phyloP scores from a whole-genome alignment of 2,329 filamentous ascomycete genomes.

The Coniochaeta ligniaria region DNA sequence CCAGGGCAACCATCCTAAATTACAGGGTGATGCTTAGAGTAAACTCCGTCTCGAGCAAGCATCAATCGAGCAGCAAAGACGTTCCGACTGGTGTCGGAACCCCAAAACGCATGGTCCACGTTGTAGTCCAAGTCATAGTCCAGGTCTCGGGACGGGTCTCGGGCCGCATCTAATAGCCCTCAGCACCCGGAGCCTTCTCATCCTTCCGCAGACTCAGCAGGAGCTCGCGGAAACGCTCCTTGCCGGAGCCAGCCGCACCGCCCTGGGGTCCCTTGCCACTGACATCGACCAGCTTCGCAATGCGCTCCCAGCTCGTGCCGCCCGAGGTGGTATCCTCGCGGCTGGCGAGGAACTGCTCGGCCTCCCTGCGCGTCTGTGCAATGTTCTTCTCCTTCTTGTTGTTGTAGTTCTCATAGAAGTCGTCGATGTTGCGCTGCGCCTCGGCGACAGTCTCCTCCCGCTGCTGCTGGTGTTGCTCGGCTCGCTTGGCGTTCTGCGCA shows the following conservation, averaged over 20 bases:
- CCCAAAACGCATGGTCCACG: background rate
- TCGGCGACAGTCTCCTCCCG: constrained; percentile 82
- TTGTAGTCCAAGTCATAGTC: background rate
- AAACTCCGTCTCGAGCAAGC: background rate
- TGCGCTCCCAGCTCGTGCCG: constrained; percentile 97
- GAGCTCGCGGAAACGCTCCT: constrained; percentile 92
- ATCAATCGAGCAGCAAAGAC: background rate
- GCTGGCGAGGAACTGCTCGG: constrained; percentile 82
- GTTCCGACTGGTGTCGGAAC: background rate
- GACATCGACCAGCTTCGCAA: constrained; percentile 93
- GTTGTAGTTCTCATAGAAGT: constrained; percentile 99
- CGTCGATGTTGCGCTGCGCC: constrained; percentile 90
- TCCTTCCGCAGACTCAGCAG: constrained; percentile 86
- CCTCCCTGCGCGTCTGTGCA: constrained; percentile 80
- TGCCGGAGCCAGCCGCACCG: constrained; percentile 82
- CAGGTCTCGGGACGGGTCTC: background rate
- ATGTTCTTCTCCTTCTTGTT: constrained; percentile 94
- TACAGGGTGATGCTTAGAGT: background rate
- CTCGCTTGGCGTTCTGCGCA: constrained; percentile 72
- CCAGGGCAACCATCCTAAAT: background rate
- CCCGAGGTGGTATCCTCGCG: constrained; percentile 90
- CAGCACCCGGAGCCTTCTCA: constrained; percentile 69
- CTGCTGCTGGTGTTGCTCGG: constrained; percentile 74
- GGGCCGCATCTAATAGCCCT: constrained; percentile 42
- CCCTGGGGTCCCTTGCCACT: constrained; percentile 88